A percentile compares a stretch with the other conserved stretches of the same genome.
Conservation (phyloP, 495 filamentous ascomycete species). For the Parachaetomium inaequale region DNA sequence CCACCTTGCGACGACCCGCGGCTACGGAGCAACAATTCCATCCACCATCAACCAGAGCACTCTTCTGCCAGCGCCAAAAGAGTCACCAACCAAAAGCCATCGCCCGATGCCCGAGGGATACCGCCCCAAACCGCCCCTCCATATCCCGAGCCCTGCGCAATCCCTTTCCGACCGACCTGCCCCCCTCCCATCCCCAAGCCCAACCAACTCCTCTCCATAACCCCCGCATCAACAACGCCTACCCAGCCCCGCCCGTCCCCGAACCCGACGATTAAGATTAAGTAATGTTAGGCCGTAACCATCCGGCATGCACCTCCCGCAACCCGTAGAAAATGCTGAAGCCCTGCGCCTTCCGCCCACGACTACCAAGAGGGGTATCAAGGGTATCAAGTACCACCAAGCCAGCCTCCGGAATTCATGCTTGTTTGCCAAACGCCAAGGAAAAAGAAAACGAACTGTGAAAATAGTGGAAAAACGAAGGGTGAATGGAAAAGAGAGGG, state of each 20-base stretch:
- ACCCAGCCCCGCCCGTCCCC: not conserved
- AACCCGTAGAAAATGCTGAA: not conserved
- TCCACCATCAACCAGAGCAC: too few relatives aligned
- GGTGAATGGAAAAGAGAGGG: not conserved
- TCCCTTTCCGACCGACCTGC: too few relatives aligned
- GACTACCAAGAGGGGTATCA: not conserved
- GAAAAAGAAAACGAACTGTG: not conserved
- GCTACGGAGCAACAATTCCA: too few relatives aligned
- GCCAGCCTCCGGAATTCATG: not conserved
- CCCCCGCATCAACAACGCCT: not conserved
- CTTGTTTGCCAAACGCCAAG: not conserved
- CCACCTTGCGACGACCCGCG: too few relatives aligned
- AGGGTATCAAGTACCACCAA: not conserved
- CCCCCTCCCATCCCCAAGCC: not conserved
- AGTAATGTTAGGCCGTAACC: not conserved
- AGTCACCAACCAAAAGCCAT: too few relatives aligned
- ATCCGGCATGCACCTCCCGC: not conserved
- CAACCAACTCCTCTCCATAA: not conserved
- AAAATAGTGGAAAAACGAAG: too few relatives aligned
- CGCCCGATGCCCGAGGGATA: too few relatives aligned
- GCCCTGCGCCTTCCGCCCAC: too few relatives aligned
- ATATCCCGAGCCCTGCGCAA: too few relatives aligned
- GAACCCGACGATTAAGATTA: not conserved
- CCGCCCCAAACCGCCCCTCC: too few relatives aligned
- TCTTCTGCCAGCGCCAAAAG: too few relatives aligned